These are phyloP conservation scores for Skeletonema grethae DNA, from an alignment of 108 stramenopile genomes.

Conservation along the genomic window DNA sequence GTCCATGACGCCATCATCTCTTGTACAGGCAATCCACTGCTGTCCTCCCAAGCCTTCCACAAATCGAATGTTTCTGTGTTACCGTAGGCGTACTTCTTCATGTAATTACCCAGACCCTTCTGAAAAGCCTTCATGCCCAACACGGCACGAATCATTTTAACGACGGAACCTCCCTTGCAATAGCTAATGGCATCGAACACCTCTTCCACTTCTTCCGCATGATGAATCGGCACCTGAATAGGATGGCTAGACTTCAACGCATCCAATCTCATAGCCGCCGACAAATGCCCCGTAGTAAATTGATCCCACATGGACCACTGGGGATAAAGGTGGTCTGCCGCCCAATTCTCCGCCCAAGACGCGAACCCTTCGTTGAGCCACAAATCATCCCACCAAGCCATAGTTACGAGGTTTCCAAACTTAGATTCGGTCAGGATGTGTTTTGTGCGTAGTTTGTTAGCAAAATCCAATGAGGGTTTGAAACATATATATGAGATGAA, in stretches of 20 bases:
- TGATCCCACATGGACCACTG: conserved; percentile 91
- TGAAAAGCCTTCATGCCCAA: conserved; percentile 88
- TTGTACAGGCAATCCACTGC: conserved; percentile 82
- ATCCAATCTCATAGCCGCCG: conserved; percentile 86
- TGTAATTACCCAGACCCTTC: conserved; percentile 74
- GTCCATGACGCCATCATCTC: conserved; percentile 95
- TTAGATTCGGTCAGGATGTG: neutral
- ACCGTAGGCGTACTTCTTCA: conserved; percentile 86
- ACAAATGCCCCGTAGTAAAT: conserved; percentile 85
- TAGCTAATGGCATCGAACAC: conserved; percentile 96
- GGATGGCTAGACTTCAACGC: conserved; percentile 87
- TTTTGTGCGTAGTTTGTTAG: no score
- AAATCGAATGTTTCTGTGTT: conserved; percentile 93
- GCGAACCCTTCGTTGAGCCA: conserved; percentile 99
- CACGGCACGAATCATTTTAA: conserved; percentile 92
- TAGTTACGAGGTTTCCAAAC: conserved; percentile 97
- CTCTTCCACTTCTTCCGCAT: conserved; percentile 96
- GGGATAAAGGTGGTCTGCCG: conserved; percentile 78
- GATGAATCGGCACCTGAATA: conserved; percentile 90
- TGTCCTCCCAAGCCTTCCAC: conserved; percentile 95
- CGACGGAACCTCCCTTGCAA: conserved; percentile 87
- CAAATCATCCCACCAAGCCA: conserved; percentile 97
- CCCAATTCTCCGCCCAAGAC: conserved; percentile 88
- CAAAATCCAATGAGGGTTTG: no score
- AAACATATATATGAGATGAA: no score